Evolutionary conservation across 148 eudicot genomes (phyloP), one percentile per base, ranked within the genome.

Genomic region (Agrostemma githago): DNA sequence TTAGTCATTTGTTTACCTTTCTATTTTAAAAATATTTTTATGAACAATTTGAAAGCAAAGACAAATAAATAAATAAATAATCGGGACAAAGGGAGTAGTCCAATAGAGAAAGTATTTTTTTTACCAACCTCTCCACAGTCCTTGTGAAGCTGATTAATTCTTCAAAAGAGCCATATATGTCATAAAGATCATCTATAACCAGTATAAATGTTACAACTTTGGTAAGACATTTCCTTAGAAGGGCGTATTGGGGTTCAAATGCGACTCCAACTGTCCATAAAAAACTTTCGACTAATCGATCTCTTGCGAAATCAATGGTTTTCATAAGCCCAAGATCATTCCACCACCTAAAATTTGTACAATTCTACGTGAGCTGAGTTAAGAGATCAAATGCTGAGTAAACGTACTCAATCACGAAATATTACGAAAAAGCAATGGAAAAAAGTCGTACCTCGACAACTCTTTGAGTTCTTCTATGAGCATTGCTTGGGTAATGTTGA

Each of bases 231-330:
- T 82, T 88, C 57, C 88, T 76, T 1, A 85, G 75, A 72, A 76
- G 78, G 40, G 74, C 73, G 57, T 78, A 41, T 26, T 83, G 83
- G 16, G 88, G 85, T 48, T 83, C 84, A 62, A 12, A 77, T 5
- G 84, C 88, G 11, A 86, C 80, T 80, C 89, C 89, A 39, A 75
- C 82, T n/a, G 87, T 79, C 77, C 82, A 88, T 72, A 85, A 44
- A 63, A 83, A 86, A 44, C 88, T 84, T 72, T 88, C 89, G 2
- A 86, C 84, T 54, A 84, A 64, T 15, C 89, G 78, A 37, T 84
- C 85, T 71, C 88, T 81, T 0, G 86, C 20, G 61, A 88, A 88
- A 20, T 74, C 70, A 46, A 86, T 20, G 15, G 71, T 71, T 69
- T 80, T 76, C 4, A 37, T 74, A 8, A 85, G 77, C 6, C 82